Evolutionary conservation across 495 filamentous ascomycete species (phyloP), one percentile per base, ranked within the genome.

Genomic region (Penicillium mononematosum): DNA sequence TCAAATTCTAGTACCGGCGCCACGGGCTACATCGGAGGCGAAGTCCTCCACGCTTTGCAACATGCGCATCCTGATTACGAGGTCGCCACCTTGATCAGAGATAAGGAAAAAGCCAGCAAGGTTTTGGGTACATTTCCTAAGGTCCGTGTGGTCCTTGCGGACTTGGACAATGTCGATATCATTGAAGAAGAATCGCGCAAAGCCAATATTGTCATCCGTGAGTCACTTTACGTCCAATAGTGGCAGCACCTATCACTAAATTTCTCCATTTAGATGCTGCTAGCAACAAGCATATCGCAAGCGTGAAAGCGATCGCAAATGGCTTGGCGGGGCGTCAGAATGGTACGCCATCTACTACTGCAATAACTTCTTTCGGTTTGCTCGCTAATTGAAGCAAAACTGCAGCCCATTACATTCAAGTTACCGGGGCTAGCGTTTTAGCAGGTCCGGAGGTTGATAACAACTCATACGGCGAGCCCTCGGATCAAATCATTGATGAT

Each of bases 1-100:
- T 57, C 14, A 14, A 31, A 45, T 8, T 43, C 22, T 34, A 81
- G 79, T 42, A 78, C 74, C 16, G 82, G 84, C 45, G 75, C 70
- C 11, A 85, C 75, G 58, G 86, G 86, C 53, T 90, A 88, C 66
- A 85, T 89, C 55, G 86, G 85, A 25, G 86, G 88, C 29, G 85
- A 89, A 60, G 75, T 74, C 31, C 74, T 88, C 45, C 77, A 80
- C 50, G 70, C 71, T 12, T 67, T 89, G 16, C 58, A 69, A 27
- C 64, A 77, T 11, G 69, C 78, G 14, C 81, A 88, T 62, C 84
- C 84, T 4, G 80, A 88, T 10, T 83, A 78, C 54, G 76, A 85
- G 29, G 78, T 83, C 63, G 80, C 83, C 3, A 70, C 77, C 24
- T 71, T 90, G n/a, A 82, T 88, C 27, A 58, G 47, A 47, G 48